Evolutionary conservation across 2,329 filamentous ascomycete species (phyloP).

Genomic region (Periconia digitata): DNA sequence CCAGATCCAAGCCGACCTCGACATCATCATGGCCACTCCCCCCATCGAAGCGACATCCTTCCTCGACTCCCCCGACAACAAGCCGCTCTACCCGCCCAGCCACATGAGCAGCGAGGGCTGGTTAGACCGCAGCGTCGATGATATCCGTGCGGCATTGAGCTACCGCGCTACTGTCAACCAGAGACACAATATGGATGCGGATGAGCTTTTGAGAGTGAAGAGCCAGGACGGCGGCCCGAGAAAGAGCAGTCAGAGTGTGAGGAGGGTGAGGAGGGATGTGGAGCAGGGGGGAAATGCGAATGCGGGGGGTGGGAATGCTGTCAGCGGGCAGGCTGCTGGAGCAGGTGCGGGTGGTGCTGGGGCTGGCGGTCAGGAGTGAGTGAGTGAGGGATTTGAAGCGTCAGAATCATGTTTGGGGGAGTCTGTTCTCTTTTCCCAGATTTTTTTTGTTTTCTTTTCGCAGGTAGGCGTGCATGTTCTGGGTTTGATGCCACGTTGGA

Average conservation of each 20-base stretch:
- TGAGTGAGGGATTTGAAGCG: too few relatives aligned
- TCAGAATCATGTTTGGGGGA: too few relatives aligned
- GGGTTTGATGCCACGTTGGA: too few relatives aligned
- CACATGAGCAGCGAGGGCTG: conserved; percentile 37
- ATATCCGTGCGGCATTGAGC: conserved; percentile 45
- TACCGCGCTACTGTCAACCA: conserved; percentile 26
- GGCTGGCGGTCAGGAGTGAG: too few relatives aligned
- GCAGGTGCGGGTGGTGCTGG: not conserved
- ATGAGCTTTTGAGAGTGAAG: conserved; percentile 1
- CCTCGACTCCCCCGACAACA: conserved; percentile 50
- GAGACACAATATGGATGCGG: conserved; percentile 1
- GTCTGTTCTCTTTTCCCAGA: too few relatives aligned
- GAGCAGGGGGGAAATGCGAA: not conserved
- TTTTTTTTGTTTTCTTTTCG: too few relatives aligned
- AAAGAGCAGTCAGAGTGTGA: not conserved
- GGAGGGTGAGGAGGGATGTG: not conserved
- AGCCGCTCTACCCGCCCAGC: conserved; percentile 58
- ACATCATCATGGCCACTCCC: conserved; percentile 66
- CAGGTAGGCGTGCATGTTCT: too few relatives aligned
- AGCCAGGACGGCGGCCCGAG: not conserved
- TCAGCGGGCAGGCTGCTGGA: not conserved
- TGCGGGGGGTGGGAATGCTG: not conserved
- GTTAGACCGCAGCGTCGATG: conserved; percentile 37
- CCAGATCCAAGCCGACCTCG: conserved; percentile 71
- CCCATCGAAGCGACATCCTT: conserved; percentile 56